Evolutionary conservation across 805 yeast species (phyloP), one percentile per base, ranked within the genome.

Genomic region (Saccharomycopsis sp.): DNA sequence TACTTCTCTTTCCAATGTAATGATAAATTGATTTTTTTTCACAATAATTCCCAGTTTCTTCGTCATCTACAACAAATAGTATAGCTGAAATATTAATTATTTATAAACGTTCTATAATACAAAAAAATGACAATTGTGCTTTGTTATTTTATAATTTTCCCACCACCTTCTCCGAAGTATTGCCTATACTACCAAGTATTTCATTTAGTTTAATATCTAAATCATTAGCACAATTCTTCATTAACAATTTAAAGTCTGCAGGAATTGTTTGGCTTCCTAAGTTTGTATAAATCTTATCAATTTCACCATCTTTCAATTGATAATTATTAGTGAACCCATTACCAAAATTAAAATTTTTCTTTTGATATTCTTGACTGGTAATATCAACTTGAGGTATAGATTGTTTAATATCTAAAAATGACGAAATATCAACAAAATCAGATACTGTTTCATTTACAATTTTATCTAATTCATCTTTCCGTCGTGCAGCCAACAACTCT

Each of bases 301-400:
- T 14, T 21, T 31, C 23, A 7, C 31, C 44, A 14, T 22, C 22
- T 14, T 8, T 6, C 40, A 40, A 11, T 13, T 27, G 22, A 24
- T 34, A 39, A 17, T 44, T 38, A 21, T 44, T 41, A 4, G 21
- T 13, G 34, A 44, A 31, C n/a, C 48, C 48, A 31, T 44, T 44
- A 14, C 48, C 48, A n/a, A 44, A 40, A 19, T 28, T n/a, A 23
- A 44, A 44, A 4, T 34, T 26, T 8, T 36, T 31, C 27, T 44
- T 41, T 22, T 34, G 35, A 22, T 9, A 11, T 5, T 40, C 41
- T 6, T 22, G 23, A 4, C 16, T n/a, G 8, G 9, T 5, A 20
- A 24, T 13, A 7, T 40, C 48, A 5, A 13, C 26, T 7, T 11
- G 23, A 9, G 48, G 48, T 5, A 41, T 19, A 8, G 48, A 44